Evolutionary conservation across 495 filamentous ascomycete species (phyloP).

Genomic region (Penicillium samsonianum): DNA sequence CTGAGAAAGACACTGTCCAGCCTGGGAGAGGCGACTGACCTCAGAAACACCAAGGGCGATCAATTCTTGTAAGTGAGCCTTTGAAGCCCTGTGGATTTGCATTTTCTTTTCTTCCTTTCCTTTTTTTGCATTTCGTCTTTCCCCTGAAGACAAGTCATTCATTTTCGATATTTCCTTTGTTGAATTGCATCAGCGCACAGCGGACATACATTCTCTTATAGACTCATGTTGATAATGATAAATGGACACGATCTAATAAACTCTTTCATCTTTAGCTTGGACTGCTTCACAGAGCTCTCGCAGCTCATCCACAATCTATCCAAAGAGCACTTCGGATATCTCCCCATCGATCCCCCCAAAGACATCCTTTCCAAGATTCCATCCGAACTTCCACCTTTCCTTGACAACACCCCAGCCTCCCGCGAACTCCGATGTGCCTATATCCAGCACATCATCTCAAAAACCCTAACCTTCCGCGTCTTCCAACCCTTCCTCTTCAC

Average conservation of each 20-base stretch:
- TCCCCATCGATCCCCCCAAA: conserved; percentile 57
- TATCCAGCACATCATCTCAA: conserved; percentile 60
- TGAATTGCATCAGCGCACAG: conserved; percentile 11
- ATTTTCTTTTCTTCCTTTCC: conserved; percentile 14
- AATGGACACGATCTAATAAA: conserved; percentile 49
- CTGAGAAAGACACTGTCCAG: conserved; percentile 58
- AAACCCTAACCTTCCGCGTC: conserved; percentile 60
- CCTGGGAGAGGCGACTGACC: conserved; percentile 60
- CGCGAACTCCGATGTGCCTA: conserved; percentile 61
- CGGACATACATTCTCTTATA: conserved; percentile 32
- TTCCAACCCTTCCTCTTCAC: conserved; percentile 68
- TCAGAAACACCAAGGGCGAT: conserved; percentile 60
- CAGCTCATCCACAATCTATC: conserved; percentile 60
- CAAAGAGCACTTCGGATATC: conserved; percentile 57
- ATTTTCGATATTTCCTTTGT: conserved; percentile 21
- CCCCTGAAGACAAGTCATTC: conserved; percentile 20
- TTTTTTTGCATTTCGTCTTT: conserved; percentile 16
- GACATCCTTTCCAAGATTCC: conserved; percentile 56
- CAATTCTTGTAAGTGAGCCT: conserved; percentile 62
- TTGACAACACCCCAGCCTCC: conserved; percentile 52
- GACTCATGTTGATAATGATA: conserved; percentile 43
- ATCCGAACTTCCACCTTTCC: conserved; percentile 57
- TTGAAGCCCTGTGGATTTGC: conserved; percentile 23
- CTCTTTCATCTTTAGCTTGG: conserved; percentile 49
- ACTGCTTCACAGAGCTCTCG: conserved; percentile 59